These are phyloP conservation scores for Pichia rugopelliculosa DNA, from an alignment of 805 yeast species.

Conservation along the genomic window DNA sequence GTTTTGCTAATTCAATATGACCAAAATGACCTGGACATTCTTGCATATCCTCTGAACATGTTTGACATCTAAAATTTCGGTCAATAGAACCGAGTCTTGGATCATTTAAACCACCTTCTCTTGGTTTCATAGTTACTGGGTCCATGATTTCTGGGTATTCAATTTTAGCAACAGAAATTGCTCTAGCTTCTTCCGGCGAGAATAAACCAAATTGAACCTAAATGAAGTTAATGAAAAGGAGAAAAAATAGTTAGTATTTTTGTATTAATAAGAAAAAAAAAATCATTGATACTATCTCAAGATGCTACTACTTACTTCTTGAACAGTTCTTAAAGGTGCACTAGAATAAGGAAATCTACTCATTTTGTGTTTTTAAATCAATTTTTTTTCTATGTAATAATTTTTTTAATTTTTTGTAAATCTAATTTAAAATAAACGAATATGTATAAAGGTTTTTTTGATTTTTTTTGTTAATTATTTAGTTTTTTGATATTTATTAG, in stretches of 20 bases:
- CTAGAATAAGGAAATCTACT: conserved; percentile 83
- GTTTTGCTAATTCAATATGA: conserved; percentile 95
- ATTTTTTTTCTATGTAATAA: conserved; percentile 1
- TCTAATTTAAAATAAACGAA: neutral
- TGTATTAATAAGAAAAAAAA: neutral
- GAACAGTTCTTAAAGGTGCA: conserved; percentile 95
- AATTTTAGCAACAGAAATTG: conserved; percentile 94
- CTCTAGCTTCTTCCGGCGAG: conserved; percentile 96
- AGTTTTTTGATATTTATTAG: no score
- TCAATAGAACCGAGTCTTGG: conserved; percentile 97
- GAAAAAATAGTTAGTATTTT: conserved; percentile 7
- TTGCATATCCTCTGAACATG: conserved; percentile 98
- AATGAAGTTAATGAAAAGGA: conserved; percentile 10
- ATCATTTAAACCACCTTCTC: conserved; percentile 95
- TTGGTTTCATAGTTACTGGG: conserved; percentile 87
- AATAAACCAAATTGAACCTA: conserved; percentile 92
- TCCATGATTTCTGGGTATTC: conserved; percentile 99
- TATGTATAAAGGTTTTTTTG: neutral
- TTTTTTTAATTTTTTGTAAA: neutral
- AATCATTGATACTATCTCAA: neutral
- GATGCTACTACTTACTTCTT: conserved; percentile 57
- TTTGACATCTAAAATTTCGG: conserved; percentile 95
- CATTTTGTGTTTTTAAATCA: conserved; percentile 16
- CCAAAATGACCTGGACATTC: conserved; percentile 99
- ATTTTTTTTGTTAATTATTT: neutral